Base-by-base conservation (phyloP, 352 stramenopile species). In the Phytophthora niederhauseri region DNA sequence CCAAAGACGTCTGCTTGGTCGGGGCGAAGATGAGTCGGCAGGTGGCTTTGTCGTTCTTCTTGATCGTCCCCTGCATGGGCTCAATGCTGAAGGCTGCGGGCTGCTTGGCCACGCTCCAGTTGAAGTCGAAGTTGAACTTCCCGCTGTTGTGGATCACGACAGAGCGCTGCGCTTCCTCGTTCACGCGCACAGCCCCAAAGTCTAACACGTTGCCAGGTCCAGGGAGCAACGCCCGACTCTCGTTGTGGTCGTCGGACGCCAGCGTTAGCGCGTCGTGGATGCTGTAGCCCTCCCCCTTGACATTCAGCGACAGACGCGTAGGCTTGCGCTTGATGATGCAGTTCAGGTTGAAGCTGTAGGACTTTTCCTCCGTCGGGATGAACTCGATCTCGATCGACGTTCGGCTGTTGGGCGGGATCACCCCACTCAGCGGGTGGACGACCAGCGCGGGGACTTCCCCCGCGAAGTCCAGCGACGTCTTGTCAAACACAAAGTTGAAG, bases 51-150 rank as follows among this genome's bases (percentile, higher is more conserved):
- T 98, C 93, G 20, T 91, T 96, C 66, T 97, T 94, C 62, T 92
- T 92, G 19, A 98, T 91, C 0, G 84, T 97, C 4, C 93, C 93
- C 14, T 92, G 76, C 57, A 81, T 79, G 9, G 91, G 87, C 31
- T 94, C 82, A 64, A 96, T 84, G 3, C 66, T 67, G 12, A 95
- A 66, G 20, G 77, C 75, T 6, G 83, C 50, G 8, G 75, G 64
- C n/a, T 77, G 70, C 54, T 78, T 81, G 8, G 60, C 52, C 43
- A 82, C 69, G 57, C 58, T 89, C 84, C 93, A 97, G 26, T 84
- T 84, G 62, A 98, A 98, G 46, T 98, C 95, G 67, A 98, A 98
- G 69, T 97, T 98, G 72, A 98, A 98, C 64, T 98, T 98, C 36
- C 95, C 95, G 1, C 72, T 81, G 72, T 98, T 98, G 50, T 93